phyloP scores from a whole-genome alignment of 1,139 yeast species.

The Candida buenavistaensis region DNA sequence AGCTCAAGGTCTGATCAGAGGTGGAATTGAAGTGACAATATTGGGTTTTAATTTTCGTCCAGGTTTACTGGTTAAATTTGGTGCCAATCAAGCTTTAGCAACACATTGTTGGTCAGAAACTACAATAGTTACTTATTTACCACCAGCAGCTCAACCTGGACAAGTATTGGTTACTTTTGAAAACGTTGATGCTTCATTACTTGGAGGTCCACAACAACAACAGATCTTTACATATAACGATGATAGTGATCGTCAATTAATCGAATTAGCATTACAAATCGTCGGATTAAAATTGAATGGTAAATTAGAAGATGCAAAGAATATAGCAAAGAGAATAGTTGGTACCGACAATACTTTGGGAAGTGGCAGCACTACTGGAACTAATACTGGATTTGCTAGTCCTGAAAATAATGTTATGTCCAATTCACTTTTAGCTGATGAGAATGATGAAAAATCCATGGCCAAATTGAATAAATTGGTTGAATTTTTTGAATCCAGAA shows the following conservation, averaged over 20 bases:
- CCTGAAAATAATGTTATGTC: conserved; percentile 7
- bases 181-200: conserved; percentile 37
- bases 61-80: conserved; percentile 82
- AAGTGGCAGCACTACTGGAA: conserved; percentile 9
- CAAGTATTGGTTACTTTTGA: conserved; percentile 87
- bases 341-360: conserved; percentile 46
- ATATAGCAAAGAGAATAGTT: conserved; percentile 83
- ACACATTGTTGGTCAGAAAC: conserved; percentile 97
- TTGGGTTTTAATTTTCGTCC: conserved; percentile 84
- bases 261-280: conserved; percentile 89
- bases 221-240: conserved; percentile 85
- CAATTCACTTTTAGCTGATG: conserved; percentile 44
- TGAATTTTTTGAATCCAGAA: conserved; percentile 51
- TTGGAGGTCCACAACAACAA: conserved; percentile 41
- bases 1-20: conserved; percentile 90
- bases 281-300: conserved; percentile 96
- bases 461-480: conserved; percentile 48
- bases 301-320: conserved; percentile 86
- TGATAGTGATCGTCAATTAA: conserved; percentile 88
- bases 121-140: conserved; percentile 88
- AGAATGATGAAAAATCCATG: conserved; percentile 47
- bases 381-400: conserved; percentile 11
- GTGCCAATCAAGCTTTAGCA: conserved; percentile 77
- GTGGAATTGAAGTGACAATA: conserved; percentile 92
- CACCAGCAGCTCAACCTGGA: conserved; percentile 87